Base-by-base conservation (phyloP, 2,329 filamentous ascomycete genomes). In the Trichoderma pleuroti region DNA sequence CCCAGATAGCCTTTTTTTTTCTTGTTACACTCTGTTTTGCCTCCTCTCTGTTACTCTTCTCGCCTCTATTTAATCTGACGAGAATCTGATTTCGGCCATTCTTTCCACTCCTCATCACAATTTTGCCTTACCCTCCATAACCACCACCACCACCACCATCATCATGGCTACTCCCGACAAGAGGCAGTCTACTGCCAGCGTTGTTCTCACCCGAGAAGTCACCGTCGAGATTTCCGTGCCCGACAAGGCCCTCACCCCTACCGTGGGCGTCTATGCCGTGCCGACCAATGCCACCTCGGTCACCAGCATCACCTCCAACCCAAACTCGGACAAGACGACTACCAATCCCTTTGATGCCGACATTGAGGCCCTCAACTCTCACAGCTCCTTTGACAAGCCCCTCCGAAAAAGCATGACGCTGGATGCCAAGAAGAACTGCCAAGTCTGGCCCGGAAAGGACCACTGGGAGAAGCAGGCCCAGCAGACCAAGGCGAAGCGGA, bases 401-500 rank as follows among this genome's bases (percentile, higher is more conserved):
- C 74, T 76, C 8, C 73, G 76, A n/a, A 74, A 72, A 64, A 77
- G 75, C 46, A 73, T 76, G 10, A 71, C 77, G 9, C 68, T 76
- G 32, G 72, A 74, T 24, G 74, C 83, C 68, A 82, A 82, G 72
- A 79, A 77, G 64, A 86, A 90, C 72, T 86, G 84, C 75, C 82
- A 85, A 57, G 86, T 89, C 21, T 90, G 88, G 88, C 88, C 88
- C 6, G 85, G 86, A 70, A 84, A 87, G 76, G 83, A 85, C 28
- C 84, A 89, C 76, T 89, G 88, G 87, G 87, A 86, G 78, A 82
- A 84, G 72, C 87, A 88, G 81, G 86, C 86, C 72, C 86, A 86
- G 79, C 84, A 82, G 12, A 85, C 86, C 71, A 88, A 88, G 81
- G 82, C 82, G 73, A 85, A 83, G 72, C 80, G 82, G 72, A 61